Conservation (phyloP, 164 flowering plant species). For the Aristolochia californica region DNA sequence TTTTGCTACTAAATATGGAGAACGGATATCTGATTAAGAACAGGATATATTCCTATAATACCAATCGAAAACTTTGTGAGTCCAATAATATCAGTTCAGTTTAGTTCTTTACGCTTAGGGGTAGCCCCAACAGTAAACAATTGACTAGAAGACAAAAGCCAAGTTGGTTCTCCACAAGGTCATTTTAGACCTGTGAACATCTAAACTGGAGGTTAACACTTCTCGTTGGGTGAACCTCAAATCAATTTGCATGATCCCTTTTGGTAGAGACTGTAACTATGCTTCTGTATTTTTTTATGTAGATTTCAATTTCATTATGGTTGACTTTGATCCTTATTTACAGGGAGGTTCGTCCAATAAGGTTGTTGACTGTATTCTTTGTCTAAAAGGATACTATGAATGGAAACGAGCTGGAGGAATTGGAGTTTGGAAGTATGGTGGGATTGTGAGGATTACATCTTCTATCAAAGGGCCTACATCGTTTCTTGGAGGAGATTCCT, state of each 20-base stretch:
- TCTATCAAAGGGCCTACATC: conserved; percentile 40
- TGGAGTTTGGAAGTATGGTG: conserved; percentile 88
- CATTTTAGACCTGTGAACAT: background rate
- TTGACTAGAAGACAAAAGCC: too few relatives aligned
- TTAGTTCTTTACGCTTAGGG: too few relatives aligned
- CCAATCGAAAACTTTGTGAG: background rate
- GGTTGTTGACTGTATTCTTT: conserved; percentile 84
- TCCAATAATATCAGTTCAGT: background rate
- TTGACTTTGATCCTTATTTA: background rate
- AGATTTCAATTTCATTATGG: background rate
- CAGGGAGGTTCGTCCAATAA: conserved; percentile 76
- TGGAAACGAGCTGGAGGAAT: conserved; percentile 85
- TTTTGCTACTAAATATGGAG: too few relatives aligned
- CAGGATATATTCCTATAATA: too few relatives aligned
- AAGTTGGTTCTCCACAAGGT: too few relatives aligned
- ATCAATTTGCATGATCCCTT: background rate
- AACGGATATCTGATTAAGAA: too few relatives aligned
- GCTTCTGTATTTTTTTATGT: background rate
- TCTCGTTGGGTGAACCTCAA: too few relatives aligned
- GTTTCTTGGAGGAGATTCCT: conserved; percentile 25
- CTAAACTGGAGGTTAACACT: too few relatives aligned
- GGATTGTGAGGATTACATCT: conserved; percentile 57
- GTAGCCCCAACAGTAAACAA: too few relatives aligned
- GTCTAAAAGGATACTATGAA: conserved; percentile 78
- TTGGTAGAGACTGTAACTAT: background rate